phyloP scores from a whole-genome alignment of 257 asterid genomes.

The Coffea canephora region DNA sequence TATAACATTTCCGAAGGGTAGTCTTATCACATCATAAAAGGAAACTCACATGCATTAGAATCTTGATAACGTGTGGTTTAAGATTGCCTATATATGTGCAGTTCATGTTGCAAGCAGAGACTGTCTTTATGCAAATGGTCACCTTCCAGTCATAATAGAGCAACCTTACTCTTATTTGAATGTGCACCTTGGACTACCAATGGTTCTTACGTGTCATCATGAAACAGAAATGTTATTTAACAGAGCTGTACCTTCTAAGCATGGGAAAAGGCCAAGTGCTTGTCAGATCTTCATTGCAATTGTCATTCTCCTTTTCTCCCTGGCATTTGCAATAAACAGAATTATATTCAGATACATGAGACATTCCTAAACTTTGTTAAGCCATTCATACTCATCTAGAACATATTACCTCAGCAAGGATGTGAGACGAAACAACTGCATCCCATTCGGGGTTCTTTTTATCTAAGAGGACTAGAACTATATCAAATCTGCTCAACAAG shows the following conservation, averaged over 20 bases:
- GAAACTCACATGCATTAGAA: background rate
- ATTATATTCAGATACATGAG: constrained; percentile 18
- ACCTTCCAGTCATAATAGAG: background rate
- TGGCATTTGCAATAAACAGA: constrained; percentile 32
- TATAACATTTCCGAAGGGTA: background rate
- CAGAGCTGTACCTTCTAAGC: constrained; percentile 65
- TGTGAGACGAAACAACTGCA: constrained; percentile 94
- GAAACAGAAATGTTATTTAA: background rate
- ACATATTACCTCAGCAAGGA: constrained; percentile 75
- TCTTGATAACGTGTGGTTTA: background rate
- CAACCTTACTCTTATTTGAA: background rate
- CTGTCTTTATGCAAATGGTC: background rate
- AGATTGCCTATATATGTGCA: background rate
- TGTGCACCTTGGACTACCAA: background rate
- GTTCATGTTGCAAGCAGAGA: background rate
- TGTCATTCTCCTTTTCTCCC: constrained; percentile 47
- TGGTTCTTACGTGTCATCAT: background rate
- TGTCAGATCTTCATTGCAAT: constrained; percentile 47
- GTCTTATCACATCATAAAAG: background rate
- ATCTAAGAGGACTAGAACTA: constrained; percentile 90
- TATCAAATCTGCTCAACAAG: constrained; percentile 90
- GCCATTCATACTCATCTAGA: constrained; percentile 15
- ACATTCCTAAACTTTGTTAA: constrained; percentile 15
- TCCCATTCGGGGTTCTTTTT: constrained; percentile 97
- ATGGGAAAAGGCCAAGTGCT: constrained; percentile 78